Percentiles rank a stretch among this genome's conserved stretches.
Evolutionary conservation across 148 eudicot genomes (phyloP).

Genomic region (Silene uniflora): DNA sequence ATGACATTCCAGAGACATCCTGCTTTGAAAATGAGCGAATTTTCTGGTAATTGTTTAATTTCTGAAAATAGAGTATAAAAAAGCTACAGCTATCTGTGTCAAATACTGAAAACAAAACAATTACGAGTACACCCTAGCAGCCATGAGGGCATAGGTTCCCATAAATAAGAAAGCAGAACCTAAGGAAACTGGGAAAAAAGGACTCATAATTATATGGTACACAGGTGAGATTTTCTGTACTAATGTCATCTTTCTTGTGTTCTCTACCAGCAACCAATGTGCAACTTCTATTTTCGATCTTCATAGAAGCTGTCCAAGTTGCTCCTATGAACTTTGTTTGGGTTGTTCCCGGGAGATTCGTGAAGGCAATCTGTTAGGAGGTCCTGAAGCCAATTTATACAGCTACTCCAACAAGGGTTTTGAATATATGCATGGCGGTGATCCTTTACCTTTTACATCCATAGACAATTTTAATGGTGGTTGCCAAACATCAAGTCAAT

Average conservation of each 20-base stretch:
- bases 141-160: too few relatives aligned
- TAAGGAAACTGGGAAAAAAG: too few relatives aligned
- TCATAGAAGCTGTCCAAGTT: conserved; percentile 80
- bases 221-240: not conserved
- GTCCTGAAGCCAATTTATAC: conserved; percentile 31
- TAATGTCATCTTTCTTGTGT: not conserved
- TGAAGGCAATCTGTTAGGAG: conserved; percentile 41
- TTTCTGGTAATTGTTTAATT: conserved; percentile 46
- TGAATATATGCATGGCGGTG: conserved; percentile 76
- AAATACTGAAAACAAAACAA: not conserved
- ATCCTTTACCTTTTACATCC: conserved; percentile 34
- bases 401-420: conserved; percentile 45
- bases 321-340: conserved; percentile 79
- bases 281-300: conserved; percentile 79
- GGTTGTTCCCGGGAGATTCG: conserved; percentile 71
- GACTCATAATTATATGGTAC: too few relatives aligned
- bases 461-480: conserved; percentile 14
- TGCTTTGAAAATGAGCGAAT: conserved; percentile 61
- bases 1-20: conserved; percentile 36
- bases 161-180: too few relatives aligned
- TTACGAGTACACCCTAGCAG: too few relatives aligned
- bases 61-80: not conserved
- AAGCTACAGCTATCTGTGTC: not conserved
- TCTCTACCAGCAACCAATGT: conserved; percentile 65
- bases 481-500: conserved; percentile 20